Evolutionary conservation across 306 rosid genomes (phyloP).

Genomic region (Castanea crenata): DNA sequence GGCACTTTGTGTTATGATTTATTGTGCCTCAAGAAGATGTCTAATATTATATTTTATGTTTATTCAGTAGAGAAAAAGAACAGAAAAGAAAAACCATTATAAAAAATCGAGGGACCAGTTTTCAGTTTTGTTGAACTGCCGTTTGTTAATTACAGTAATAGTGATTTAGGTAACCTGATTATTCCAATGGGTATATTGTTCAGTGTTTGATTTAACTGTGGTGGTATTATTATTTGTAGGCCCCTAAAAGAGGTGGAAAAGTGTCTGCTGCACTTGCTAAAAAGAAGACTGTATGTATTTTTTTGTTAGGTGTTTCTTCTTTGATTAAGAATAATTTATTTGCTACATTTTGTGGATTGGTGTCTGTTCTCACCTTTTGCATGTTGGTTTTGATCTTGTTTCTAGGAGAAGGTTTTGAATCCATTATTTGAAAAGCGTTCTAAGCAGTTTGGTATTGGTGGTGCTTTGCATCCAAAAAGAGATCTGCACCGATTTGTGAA

Average conservation of each 20-base stretch:
- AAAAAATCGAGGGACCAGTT: too few species aligned
- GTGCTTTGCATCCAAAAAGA: conserved; percentile 75
- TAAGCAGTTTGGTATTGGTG: conserved; percentile 73
- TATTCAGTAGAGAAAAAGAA: too few species aligned
- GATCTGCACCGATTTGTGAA: conserved; percentile 64
- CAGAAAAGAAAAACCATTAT: too few species aligned
- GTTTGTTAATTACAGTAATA: neutral
- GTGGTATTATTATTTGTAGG: conserved; percentile 18
- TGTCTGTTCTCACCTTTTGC: neutral
- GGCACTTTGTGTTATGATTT: too few species aligned
- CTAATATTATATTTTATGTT: too few species aligned
- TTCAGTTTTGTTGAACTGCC: neutral
- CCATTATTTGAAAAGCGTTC: conserved; percentile 69
- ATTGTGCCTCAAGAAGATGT: too few species aligned
- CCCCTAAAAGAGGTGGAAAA: conserved; percentile 57
- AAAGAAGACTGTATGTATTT: conserved; percentile 44
- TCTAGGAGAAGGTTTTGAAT: conserved; percentile 59
- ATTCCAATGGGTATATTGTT: neutral
- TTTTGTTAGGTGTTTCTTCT: neutral
- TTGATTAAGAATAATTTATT: neutral
- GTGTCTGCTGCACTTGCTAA: conserved; percentile 36
- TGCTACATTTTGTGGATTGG: neutral
- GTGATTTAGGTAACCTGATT: neutral
- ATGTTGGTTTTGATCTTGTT: neutral
- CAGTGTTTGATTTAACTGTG: neutral